Percentiles rank a stretch among this genome's conserved stretches.
These are phyloP conservation scores for Termitomyces sp. DNA, from an alignment of 768 basidiomycete species.

Conservation along the genomic window DNA sequence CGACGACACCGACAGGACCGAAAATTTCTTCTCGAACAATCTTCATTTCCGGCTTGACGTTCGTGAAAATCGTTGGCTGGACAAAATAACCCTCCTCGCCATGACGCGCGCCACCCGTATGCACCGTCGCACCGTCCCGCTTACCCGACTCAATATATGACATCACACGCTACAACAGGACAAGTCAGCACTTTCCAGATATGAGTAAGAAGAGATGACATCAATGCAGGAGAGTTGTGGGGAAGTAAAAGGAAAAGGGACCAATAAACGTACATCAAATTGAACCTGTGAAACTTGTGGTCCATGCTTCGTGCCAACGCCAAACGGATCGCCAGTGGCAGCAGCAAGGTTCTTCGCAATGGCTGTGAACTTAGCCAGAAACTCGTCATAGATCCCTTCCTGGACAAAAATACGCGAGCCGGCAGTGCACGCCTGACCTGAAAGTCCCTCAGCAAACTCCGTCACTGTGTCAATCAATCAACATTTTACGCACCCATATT, in stretches of 20 bases:
- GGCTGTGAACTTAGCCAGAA: conserved; percentile 53
- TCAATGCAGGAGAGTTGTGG: background rate
- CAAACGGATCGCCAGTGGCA: conserved; percentile 60
- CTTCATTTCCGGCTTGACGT: conserved; percentile 57
- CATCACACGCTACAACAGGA: conserved; percentile 51
- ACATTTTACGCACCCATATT: conserved; percentile 30
- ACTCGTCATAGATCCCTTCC: conserved; percentile 71
- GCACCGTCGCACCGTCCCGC: conserved; percentile 59
- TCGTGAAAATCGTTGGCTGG: conserved; percentile 63
- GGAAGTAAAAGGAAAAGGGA: background rate
- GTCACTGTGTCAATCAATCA: background rate
- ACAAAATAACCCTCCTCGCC: conserved; percentile 68
- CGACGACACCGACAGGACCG: conserved; percentile 67
- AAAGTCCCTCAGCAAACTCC: background rate
- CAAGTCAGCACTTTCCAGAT: background rate
- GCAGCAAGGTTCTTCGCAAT: conserved; percentile 41
- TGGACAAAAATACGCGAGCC: conserved; percentile 85
- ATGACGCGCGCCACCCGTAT: conserved; percentile 52
- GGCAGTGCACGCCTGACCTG: conserved; percentile 68
- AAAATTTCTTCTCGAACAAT: conserved; percentile 71
- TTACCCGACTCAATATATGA: conserved; percentile 72
- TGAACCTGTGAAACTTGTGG: conserved; percentile 71
- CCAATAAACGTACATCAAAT: conserved; percentile 44
- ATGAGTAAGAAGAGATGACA: background rate
- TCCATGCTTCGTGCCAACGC: conserved; percentile 50